Evolutionary conservation across 2,329 filamentous ascomycete species (phyloP), one percentile per base, ranked within the genome.

Genomic region (Trichoderma harzianum): DNA sequence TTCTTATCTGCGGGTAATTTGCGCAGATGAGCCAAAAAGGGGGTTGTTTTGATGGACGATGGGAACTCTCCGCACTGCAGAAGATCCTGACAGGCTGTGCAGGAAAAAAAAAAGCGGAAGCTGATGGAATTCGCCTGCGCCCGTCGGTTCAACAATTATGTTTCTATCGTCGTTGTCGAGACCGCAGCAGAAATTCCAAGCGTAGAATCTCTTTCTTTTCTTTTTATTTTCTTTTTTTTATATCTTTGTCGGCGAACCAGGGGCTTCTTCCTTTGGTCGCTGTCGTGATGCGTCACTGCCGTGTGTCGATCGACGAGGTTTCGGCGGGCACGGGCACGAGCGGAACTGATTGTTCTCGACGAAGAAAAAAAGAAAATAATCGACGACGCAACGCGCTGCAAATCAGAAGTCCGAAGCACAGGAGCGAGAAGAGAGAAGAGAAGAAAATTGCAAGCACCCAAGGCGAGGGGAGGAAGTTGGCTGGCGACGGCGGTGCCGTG

Each of bases 401-500:
- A 65, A 32, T 58, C 57, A 53, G 47, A 64, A 65, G 16, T 51
- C 65, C 43, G 70, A 73, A 74, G 76, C 68, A 74, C 68, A 72
- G 74, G 73, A 75, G 76, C 73, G 74, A 74, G 70, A 72, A 75
- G 74, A 76, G 74, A 73, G 78, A 79, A 77, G 75, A 79, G 79
- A 76, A 76, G 78, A 78, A 78, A 21, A 80, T 77, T 77, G 78
- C 77, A 80, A 81, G 81, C 81, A 82, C 83, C 83, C 82, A 80
- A 75, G 75, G 51, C 70, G 78, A 77, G 74, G 64, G 74, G 73
- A 73, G 71, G 69, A 73, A 77, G 75, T 84, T 84, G 83, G 80
- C 83, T 66, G 71, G 71, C 71, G 68, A 80, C 82, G 82, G 83
- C 83, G 82, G 82, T 80, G 83, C 82, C 83, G 78, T 79, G 75